Base-by-base conservation (phyloP, 2,329 filamentous ascomycete genomes). In the Dichotomopilus funicola region DNA sequence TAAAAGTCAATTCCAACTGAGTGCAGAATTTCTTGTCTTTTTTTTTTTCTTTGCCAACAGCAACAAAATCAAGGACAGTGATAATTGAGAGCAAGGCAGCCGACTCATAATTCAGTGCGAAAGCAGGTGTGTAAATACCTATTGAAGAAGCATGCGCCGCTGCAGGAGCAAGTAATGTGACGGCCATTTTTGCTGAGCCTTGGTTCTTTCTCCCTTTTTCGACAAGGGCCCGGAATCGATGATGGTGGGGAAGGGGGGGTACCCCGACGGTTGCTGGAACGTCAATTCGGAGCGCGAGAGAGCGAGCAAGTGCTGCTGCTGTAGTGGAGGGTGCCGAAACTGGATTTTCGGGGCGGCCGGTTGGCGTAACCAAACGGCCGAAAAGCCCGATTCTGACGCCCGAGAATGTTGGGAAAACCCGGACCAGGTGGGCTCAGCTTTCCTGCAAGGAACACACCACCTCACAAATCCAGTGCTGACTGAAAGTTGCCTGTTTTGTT, bases 41-140 rank as follows among this genome's bases (percentile, higher is more conserved):
- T 37, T 43, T 60, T 56, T 31, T 44, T 42, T 45, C 27, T 54
- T 50, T 35, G 44, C 48, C 19, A 36, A 56, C 35, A 45, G 46
- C 27, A 53, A 41, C 34, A 33, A 50, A 31, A 59, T 46, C 41
- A 40, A 43, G 43, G 9, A 31, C 19, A n/a, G 50, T 38, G 34
- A 13, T 38, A 49, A 55, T 41, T 38, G 37, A 38, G 37, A 53
- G 43, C 47, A 48, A 49, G 54, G 13, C 12, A 34, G 52, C 47
- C 51, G 51, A 49, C 53, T 60, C 56, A 47, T 54, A 52, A 59
- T 59, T 59, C n/a, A 59, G 49, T 56, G 57, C 49, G 52, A 62
- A 58, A 44, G 62, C 6, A 37, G 41, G 65, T 47, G 60, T 58
- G 48, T 62, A 61, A 56, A 64, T 68, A 70, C 68, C 68, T 68